phyloP scores from a whole-genome alignment of 805 yeast genomes.

The Hanseniaspora occidentalis region DNA sequence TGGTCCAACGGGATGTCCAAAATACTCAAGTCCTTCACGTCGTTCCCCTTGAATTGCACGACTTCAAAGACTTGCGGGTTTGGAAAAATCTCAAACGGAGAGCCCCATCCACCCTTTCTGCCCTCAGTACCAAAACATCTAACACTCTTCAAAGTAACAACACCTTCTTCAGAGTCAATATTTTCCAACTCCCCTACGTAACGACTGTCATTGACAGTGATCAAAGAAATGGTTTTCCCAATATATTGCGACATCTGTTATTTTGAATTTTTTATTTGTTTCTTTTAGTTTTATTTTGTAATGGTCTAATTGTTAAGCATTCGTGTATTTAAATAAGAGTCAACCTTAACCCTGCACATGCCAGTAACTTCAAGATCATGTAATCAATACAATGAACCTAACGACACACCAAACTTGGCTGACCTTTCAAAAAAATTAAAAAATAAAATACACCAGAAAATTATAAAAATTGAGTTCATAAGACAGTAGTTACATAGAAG shows the following conservation, averaged over 20 bases:
- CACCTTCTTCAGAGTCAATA: slow-evolving; percentile 82
- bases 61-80: slow-evolving; percentile 56
- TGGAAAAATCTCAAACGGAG: slow-evolving; percentile 53
- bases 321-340: too few relatives aligned
- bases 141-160: slow-evolving; percentile 72
- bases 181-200: slow-evolving; percentile 83
- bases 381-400: not conserved
- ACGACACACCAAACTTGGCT: not conserved
- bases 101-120: slow-evolving; percentile 48
- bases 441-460: not conserved
- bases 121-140: slow-evolving; percentile 89
- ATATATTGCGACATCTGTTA: slow-evolving; percentile 77
- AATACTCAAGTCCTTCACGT: slow-evolving; percentile 80
- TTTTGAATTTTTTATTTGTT: slow-evolving; percentile 1
- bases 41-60: slow-evolving; percentile 81
- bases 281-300: slow-evolving; percentile 1
- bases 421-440: not conserved
- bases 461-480: not conserved
- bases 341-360: too few relatives aligned
- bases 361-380: too few relatives aligned
- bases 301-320: too few relatives aligned
- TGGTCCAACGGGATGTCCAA: slow-evolving; percentile 59
- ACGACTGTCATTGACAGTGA: slow-evolving; percentile 30
- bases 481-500: not conserved
- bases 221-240: slow-evolving; percentile 50